phyloP scores from a whole-genome alignment of 495 filamentous ascomycete species.

The Talaromyces nanjingensis region DNA sequence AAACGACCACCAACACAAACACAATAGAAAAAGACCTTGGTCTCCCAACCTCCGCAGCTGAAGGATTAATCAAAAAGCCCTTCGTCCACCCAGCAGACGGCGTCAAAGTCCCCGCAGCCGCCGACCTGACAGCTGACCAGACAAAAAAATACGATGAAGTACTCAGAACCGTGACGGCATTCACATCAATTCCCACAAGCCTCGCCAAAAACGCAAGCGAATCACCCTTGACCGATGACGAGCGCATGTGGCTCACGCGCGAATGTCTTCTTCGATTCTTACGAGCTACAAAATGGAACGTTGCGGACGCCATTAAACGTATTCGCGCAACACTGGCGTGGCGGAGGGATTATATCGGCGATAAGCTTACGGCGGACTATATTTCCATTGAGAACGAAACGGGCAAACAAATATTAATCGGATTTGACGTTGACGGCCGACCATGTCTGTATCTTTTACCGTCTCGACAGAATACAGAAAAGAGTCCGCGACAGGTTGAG shows the following conservation, averaged over 20 bases:
- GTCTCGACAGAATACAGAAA: conserved; percentile 83
- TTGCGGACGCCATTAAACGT: conserved; percentile 66
- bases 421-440: conserved; percentile 75
- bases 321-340: conserved; percentile 74
- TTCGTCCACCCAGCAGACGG: conserved; percentile 54
- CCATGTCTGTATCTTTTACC: conserved; percentile 88
- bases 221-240: conserved; percentile 64
- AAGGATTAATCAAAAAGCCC: conserved; percentile 58
- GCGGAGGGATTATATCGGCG: conserved; percentile 80
- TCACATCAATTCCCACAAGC: conserved; percentile 63
- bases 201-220: conserved; percentile 49
- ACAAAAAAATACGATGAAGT: conserved; percentile 73
- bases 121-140: conserved; percentile 66
- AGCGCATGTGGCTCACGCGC: conserved; percentile 82
- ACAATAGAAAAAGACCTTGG: conserved; percentile 19
- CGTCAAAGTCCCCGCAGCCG: conserved; percentile 44
- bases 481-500: conserved; percentile 82
- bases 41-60: conserved; percentile 38
- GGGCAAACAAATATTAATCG: conserved; percentile 84
- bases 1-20: conserved; percentile 1
- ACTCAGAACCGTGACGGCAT: conserved; percentile 57
- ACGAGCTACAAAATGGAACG: conserved; percentile 86
- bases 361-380: conserved; percentile 69
- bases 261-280: conserved; percentile 92
- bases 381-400: conserved; percentile 90